Percentiles rank a stretch among this genome's conserved stretches.
Conservation (phyloP, 2,329 filamentous ascomycete species). For the Tympanopsis confertula region DNA sequence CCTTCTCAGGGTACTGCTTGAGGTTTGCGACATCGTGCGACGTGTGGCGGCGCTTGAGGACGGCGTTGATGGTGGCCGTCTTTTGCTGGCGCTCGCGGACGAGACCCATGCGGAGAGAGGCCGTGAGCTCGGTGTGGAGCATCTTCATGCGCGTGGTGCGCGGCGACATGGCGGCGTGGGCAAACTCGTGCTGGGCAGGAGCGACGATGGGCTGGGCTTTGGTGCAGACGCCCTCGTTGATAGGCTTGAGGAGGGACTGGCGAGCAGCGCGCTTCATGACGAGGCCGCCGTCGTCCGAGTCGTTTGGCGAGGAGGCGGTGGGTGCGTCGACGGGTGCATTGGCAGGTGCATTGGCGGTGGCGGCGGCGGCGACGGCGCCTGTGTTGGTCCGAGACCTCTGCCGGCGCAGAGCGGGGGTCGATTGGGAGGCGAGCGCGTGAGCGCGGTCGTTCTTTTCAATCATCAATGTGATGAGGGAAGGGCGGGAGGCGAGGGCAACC, state of each 20-base stretch:
- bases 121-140: slow-evolving; percentile 85
- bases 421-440: slow-evolving; percentile 53
- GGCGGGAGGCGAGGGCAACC: slow-evolving; percentile 70
- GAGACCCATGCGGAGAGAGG: slow-evolving; percentile 80
- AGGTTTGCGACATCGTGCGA: slow-evolving; percentile 84
- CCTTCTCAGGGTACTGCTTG: slow-evolving; percentile 64
- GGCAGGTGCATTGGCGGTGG: slow-evolving; percentile 4
- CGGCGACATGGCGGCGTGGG: slow-evolving; percentile 73
- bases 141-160: slow-evolving; percentile 88
- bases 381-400: slow-evolving; percentile 42
- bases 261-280: slow-evolving; percentile 51
- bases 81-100: slow-evolving; percentile 96
- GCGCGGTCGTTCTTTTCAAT: slow-evolving; percentile 69
- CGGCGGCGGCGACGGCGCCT: too few species aligned
- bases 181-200: slow-evolving; percentile 49
- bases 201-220: slow-evolving; percentile 67
- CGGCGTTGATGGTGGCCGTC: slow-evolving; percentile 76
- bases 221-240: slow-evolving; percentile 55
- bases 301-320: slow-evolving; percentile 37
- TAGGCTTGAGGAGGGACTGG: slow-evolving; percentile 34
- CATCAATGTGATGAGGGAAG: slow-evolving; percentile 81
- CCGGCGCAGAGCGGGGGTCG: slow-evolving; percentile 59
- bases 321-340: slow-evolving; percentile 24
- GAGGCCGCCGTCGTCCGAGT: slow-evolving; percentile 49
- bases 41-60: slow-evolving; percentile 80